Base-by-base conservation (phyloP, 805 yeast species). In the Lipomyces orientalis region DNA sequence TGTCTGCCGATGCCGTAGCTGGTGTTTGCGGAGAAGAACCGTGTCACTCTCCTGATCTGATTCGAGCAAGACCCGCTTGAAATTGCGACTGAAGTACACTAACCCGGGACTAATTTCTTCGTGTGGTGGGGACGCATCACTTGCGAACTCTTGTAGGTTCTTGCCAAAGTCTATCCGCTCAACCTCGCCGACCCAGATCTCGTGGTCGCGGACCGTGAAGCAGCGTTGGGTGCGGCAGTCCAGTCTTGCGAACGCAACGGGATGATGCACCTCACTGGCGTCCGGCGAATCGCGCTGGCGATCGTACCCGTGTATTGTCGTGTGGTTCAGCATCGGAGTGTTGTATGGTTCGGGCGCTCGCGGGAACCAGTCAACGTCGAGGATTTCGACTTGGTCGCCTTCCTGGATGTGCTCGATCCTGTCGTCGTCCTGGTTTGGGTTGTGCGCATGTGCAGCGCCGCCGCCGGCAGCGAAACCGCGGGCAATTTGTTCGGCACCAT, bases 171-270 rank as follows among this genome's bases (percentile, higher is more conserved):
- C 70, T 2, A 90, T 85, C 54, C 73, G 39, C 22, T 72, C 79
- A 4, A 94, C 96, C 67, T 86, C 83, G 2, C 91, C 97, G 4
- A 93, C 86, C 95, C 97, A 91, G 2, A 94, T 87, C 76, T 93
- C 97, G 79, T 94, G 98, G 75, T 90, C 92, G 68, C 90, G 93
- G 0, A 92, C 88, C 10, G 76, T 76, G 61, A 90, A 82, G 3
- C 84, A 51, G 22, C 35, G 56, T 54, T 37, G 60, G 5, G 58
- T 60, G 16, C n/a, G 55, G 43, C 71, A 68, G 58, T 68, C 71
- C 2, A 67, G 10, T 25, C 71, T 33, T 6, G 67, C 71, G 25
- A 58, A 68, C 12, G 71, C 71, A 8, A 67, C 34, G 14, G 64
- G 55, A 14, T 63, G 55, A 14, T 63, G 43, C 51, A 29, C 31